Evolutionary conservation across 129 eudicot species (phyloP).

Genomic region (Flaveria robusta): DNA sequence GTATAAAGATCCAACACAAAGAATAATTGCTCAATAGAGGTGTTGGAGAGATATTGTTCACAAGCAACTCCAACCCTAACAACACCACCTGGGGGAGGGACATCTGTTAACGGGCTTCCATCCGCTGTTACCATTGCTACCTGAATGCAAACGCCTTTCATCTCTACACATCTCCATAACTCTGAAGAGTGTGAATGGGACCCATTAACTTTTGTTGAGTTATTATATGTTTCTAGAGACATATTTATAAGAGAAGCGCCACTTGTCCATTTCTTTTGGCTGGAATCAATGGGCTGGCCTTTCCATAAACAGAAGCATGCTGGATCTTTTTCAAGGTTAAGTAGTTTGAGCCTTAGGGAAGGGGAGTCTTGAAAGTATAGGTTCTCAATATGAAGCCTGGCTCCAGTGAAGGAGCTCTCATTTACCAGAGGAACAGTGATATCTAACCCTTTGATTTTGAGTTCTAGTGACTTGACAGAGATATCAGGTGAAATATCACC

Average conservation of each 20-base stretch:
- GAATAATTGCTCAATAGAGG: slow-evolving; percentile 91
- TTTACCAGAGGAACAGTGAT: slow-evolving; percentile 67
- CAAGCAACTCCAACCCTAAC: slow-evolving; percentile 88
- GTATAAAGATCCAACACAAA: slow-evolving; percentile 83
- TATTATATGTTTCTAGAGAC: slow-evolving; percentile 60
- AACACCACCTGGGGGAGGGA: slow-evolving; percentile 97
- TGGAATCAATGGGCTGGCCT: slow-evolving; percentile 85
- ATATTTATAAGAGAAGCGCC: slow-evolving; percentile 65
- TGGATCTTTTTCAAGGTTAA: slow-evolving; percentile 88
- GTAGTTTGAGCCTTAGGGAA: slow-evolving; percentile 57
- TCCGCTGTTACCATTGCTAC: slow-evolving; percentile 99
- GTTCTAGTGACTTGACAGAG: slow-evolving; percentile 63
- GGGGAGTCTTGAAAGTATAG: slow-evolving; percentile 73
- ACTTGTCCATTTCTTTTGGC: slow-evolving; percentile 81
- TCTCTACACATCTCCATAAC: slow-evolving; percentile 82
- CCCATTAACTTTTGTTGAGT: slow-evolving; percentile 33
- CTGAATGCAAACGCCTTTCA: slow-evolving; percentile 71
- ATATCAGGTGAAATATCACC: slow-evolving; percentile 65
- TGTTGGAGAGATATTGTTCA: slow-evolving; percentile 74
- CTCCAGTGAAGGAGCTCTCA: slow-evolving; percentile 66
- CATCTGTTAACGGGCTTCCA: slow-evolving; percentile 63
- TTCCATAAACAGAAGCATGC: slow-evolving; percentile 96
- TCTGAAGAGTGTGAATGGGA: slow-evolving; percentile 40
- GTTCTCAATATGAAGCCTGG: slow-evolving; percentile 78
- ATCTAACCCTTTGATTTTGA: slow-evolving; percentile 67